Percentiles rank a stretch among this genome's conserved stretches.
Conservation (phyloP, 176 grass and related monocot genomes). For the Bonia amplexicaulis region DNA sequence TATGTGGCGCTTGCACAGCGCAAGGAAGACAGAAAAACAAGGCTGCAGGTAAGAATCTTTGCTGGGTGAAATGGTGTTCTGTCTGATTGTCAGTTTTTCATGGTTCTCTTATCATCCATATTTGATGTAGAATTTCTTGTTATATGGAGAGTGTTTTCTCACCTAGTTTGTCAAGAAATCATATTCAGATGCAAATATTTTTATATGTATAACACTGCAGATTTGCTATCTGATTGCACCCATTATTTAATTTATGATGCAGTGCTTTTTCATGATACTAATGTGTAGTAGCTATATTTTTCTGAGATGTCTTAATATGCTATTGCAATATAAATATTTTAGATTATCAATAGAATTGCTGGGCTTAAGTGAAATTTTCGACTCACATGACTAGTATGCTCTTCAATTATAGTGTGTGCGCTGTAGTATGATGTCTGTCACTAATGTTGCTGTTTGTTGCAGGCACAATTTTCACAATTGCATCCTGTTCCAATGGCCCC, state of each 20-base stretch:
- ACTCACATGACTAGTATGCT: not conserved
- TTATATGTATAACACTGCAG: not conserved
- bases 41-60: constrained; percentile 48
- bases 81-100: not conserved
- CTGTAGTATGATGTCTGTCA: not conserved
- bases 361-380: not conserved
- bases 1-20: constrained; percentile 86
- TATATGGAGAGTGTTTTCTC: not conserved
- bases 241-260: not conserved
- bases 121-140: not conserved
- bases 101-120: not conserved
- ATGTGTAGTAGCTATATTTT: not conserved
- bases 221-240: not conserved
- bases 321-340: not conserved
- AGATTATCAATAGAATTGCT: not conserved
- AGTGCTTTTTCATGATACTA: not conserved
- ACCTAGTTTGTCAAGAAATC: not conserved
- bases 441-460: not conserved
- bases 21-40: constrained; percentile 91
- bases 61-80: not conserved
- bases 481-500: constrained; percentile 64
- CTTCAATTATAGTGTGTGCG: not conserved
- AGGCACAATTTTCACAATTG: constrained; percentile 86
- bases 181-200: not conserved
- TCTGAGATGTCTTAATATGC: not conserved